These are phyloP conservation scores for Naumovozyma dairenensis DNA, from an alignment of 805 yeast genomes.

Conservation along the genomic window DNA sequence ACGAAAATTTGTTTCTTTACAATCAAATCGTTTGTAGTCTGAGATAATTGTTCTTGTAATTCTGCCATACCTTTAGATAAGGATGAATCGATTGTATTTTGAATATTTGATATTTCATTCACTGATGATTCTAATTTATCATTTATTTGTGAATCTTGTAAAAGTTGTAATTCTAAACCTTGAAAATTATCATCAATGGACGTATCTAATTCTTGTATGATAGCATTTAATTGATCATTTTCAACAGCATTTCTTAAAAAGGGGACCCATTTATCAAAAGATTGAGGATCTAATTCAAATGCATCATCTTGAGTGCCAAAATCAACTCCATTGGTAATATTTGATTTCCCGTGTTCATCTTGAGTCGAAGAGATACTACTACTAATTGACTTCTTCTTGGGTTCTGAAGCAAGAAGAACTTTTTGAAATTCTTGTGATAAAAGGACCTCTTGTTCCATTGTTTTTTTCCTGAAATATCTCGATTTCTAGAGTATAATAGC, in stretches of 20 bases:
- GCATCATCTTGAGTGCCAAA: conserved; percentile 10
- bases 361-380: too few species aligned
- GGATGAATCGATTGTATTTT: conserved; percentile 45
- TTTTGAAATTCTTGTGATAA: conserved; percentile 26
- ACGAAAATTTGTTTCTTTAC: conserved; percentile 50
- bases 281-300: conserved; percentile 20
- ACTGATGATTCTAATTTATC: conserved; percentile 39
- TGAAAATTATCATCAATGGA: conserved; percentile 29
- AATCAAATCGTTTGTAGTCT: conserved; percentile 57
- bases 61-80: conserved; percentile 40
- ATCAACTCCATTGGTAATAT: too few species aligned
- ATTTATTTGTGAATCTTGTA: conserved; percentile 28
- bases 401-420: conserved; percentile 17
- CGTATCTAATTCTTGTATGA: conserved; percentile 22
- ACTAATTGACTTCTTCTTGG: conserved; percentile 1
- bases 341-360: too few species aligned
- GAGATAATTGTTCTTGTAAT: conserved; percentile 48
- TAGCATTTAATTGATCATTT: conserved; percentile 13
- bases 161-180: conserved; percentile 23
- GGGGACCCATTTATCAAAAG: conserved; percentile 29
- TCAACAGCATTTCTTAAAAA: conserved; percentile 23
- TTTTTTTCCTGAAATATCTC: not conserved
- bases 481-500: too few species aligned
- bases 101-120: conserved; percentile 51
- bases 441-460: conserved; percentile 23